Base-by-base conservation (phyloP, 139 green algal genomes). In the Asterochloris erici region DNA sequence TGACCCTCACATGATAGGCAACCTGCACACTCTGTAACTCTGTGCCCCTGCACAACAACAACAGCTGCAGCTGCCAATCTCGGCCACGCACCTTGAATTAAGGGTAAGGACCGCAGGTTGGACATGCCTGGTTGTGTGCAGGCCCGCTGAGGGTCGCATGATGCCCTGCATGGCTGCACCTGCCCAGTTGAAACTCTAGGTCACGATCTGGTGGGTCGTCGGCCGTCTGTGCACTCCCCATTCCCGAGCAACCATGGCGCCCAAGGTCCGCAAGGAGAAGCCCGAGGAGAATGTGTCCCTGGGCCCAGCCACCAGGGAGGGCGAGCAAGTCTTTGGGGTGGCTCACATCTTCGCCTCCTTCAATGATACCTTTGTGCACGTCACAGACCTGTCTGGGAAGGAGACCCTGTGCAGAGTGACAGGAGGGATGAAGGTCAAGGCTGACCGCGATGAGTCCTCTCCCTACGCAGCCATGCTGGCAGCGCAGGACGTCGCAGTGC, bases 321-420 rank as follows among this genome's bases (percentile, higher is more conserved):
- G 97, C 80, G 97, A 99, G 92, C 87, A 96, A 77, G 94, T 99
- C 60, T 99, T 98, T 81, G 97, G 97, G 74, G 97, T 99, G 27
- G 96, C 95, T 47, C 97, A 99, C 92, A 99, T 99, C 87, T 99
- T 99, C 82, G 97, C 97, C 21, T 98, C 94, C 77, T 99, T 99
- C 93, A 99, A 99, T 88, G 97, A 99, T 91, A 99, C 97, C 21
- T 99, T 99, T 85, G 97, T 99, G 85, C 97, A 99, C 86, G 95
- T 99, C 75, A 99, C 97, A 38, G 97, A 99, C 91, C 89, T 99
- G 79, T 99, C 97, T 13, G 97, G 97, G 77, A 97, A 97, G 88
- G 97, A 99, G 89, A 99, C 97, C 77, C 92, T 99, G 64, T 88
- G 86, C 79, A 95, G 97, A 77, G 93, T 99, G 17, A 99, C 97